Evolutionary conservation across 139 green algal genomes (phyloP), one percentile per base, ranked within the genome.

Genomic region (Chlorella ohadii): DNA sequence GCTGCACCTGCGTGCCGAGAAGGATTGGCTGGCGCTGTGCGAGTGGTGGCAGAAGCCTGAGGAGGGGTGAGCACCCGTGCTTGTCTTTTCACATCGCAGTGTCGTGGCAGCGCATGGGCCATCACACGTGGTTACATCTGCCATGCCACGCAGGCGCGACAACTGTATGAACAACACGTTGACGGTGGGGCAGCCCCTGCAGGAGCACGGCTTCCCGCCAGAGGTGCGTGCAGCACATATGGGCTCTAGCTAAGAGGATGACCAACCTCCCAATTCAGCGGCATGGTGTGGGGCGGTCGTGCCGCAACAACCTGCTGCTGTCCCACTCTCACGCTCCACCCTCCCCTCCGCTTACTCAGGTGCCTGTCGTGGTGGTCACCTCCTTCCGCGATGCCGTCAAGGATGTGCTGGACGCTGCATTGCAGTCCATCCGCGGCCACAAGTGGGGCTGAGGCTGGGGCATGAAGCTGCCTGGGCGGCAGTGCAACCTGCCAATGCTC

Each of bases 121-220:
- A 51, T 6, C 9, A 9, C 44, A 51, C 44, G 6, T 51, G 44
- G 51, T 13, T 22, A 22, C 15, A 22, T 22, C 3, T 59, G 51
- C 51, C 51, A 59, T 59, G 51, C 51, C 51, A 22, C 3, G 51
- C 51, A 59, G 51, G 47, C 66, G 67, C 0, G 51, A 86, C 68
- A 86, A 86, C 68, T 86, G 81, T 70, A 79, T 86, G 75, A 80
- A 78, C 81, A 86, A 86, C 81, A 86, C 81, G 7, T 33, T 22
- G 44, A 80, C 66, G 13, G 81, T 86, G 19, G 66, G 67, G 7
- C 33, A 66, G 20, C 33, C 56, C 31, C 65, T 86, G 31, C 44
- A 39, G n/a, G 22, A 16, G 41, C 47, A 74, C 34, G 81, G 81
- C 31, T 81, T 86, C 31, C n/a, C 39, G 1, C 23, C 3, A 1